phyloP scores from a whole-genome alignment of 2,329 filamentous ascomycete genomes.

The Cordyceps militaris region DNA sequence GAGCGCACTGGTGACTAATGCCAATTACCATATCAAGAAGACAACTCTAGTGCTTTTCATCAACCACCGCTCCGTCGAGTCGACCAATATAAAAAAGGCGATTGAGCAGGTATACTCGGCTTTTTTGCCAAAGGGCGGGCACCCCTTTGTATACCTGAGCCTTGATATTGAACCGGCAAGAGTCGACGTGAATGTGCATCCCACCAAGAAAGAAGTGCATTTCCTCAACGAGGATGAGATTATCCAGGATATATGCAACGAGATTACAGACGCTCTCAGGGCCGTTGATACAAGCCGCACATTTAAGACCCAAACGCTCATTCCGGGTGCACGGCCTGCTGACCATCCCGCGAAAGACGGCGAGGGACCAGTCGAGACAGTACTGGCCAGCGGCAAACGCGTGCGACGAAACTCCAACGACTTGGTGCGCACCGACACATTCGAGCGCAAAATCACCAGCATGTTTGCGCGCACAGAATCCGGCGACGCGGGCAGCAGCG shows the following conservation, averaged over 20 bases:
- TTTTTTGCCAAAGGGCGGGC: constrained; percentile 88
- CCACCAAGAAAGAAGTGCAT: constrained; percentile 93
- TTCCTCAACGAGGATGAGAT: constrained; percentile 98
- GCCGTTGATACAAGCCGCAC: constrained; percentile 89
- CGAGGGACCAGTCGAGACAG: constrained; percentile 25
- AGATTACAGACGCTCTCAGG: constrained; percentile 70
- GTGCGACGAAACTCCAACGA: constrained; percentile 54
- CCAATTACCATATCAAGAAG: constrained; percentile 89
- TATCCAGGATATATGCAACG: constrained; percentile 73
- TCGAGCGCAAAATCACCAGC: constrained; percentile 87
- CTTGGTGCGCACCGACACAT: constrained; percentile 82
- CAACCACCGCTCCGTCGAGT: constrained; percentile 92
- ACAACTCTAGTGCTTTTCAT: constrained; percentile 88
- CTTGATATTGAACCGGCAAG: constrained; percentile 86
- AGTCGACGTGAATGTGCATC: constrained; percentile 96
- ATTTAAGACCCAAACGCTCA: constrained; percentile 86
- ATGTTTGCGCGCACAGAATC: constrained; percentile 65
- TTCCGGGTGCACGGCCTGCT: constrained; percentile 53
- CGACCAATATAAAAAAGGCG: constrained; percentile 76
- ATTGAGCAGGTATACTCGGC: constrained; percentile 82
- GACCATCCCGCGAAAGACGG: constrained; percentile 23
- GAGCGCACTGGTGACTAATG: constrained; percentile 77
- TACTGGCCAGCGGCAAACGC: constrained; percentile 31
- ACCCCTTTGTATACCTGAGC: constrained; percentile 88
- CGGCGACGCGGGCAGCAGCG: constrained; percentile 17